These are phyloP conservation scores for Solanum virginianum DNA, from an alignment of 257 asterid genomes.

Conservation along the genomic window DNA sequence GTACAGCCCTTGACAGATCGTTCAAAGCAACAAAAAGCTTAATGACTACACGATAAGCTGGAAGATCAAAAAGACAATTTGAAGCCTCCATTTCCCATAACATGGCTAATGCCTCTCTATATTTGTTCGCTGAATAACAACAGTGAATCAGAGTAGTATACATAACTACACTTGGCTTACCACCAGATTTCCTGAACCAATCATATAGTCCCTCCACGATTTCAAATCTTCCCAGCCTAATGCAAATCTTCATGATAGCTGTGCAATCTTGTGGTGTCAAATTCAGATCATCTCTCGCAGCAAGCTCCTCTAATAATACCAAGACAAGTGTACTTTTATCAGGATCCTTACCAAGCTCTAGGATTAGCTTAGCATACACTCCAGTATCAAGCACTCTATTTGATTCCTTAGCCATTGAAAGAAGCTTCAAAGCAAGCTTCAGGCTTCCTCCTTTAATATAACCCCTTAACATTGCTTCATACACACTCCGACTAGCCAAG, in stretches of 20 bases:
- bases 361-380: constrained; percentile 57
- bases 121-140: constrained; percentile 34
- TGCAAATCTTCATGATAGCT: constrained; percentile 59
- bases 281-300: constrained; percentile 51
- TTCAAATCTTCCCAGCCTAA: constrained; percentile 45
- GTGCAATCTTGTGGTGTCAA: constrained; percentile 61
- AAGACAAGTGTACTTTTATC: constrained; percentile 29
- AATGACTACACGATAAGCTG: constrained; percentile 64
- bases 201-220: constrained; percentile 54
- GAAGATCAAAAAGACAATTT: constrained; percentile 60
- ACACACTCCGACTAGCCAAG: constrained; percentile 48
- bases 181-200: constrained; percentile 54
- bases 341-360: constrained; percentile 54
- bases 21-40: constrained; percentile 63
- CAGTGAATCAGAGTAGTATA: constrained; percentile 67
- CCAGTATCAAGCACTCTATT: constrained; percentile 39
- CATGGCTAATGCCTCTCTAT: constrained; percentile 58
- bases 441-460: constrained; percentile 56
- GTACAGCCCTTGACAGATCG: constrained; percentile 47
- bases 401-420: constrained; percentile 35
- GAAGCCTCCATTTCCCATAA: constrained; percentile 87
- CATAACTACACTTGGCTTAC: constrained; percentile 54
- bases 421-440: constrained; percentile 53
- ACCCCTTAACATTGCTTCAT: constrained; percentile 67
- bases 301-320: constrained; percentile 68